Percentiles rank a stretch among this genome's conserved stretches.
phyloP scores from a whole-genome alignment of 2,329 filamentous ascomycete species.

The Plenodomus lindquistii region DNA sequence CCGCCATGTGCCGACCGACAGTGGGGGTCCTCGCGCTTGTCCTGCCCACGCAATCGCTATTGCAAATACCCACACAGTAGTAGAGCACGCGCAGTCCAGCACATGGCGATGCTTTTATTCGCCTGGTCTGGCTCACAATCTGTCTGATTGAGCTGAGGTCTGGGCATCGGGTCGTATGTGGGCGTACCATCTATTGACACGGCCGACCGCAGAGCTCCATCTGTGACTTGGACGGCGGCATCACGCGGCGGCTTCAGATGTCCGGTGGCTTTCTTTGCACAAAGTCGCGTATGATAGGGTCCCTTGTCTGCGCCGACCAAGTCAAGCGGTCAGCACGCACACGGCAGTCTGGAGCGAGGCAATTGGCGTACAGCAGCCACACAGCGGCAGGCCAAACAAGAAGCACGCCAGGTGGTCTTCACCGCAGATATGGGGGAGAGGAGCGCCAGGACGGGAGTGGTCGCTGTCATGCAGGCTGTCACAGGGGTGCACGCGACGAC shows the following conservation, averaged over 20 bases:
- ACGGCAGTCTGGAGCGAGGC: constrained; percentile 7
- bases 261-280: background rate
- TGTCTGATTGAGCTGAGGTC: too few relatives aligned
- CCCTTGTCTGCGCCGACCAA: background rate
- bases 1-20: background rate
- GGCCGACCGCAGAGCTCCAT: too few relatives aligned
- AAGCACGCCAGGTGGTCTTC: constrained; percentile 3
- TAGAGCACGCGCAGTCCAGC: too few relatives aligned
- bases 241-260: background rate
- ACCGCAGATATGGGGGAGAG: constrained; percentile 10
- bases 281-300: too few relatives aligned
- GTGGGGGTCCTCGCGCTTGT: background rate
- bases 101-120: too few relatives aligned
- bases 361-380: constrained; percentile 15
- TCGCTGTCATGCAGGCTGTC: constrained; percentile 15
- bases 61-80: too few relatives aligned
- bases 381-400: constrained; percentile 13
- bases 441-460: constrained; percentile 11
- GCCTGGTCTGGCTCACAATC: too few relatives aligned
- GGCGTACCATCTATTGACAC: too few relatives aligned
- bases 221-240: too few relatives aligned
- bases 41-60: too few relatives aligned
- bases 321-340: background rate
- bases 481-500: constrained; percentile 6
- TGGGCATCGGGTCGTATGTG: too few relatives aligned